Evolutionary conservation across 2,329 filamentous ascomycete genomes (phyloP).

Genomic region (Xylariaceae sp.): DNA sequence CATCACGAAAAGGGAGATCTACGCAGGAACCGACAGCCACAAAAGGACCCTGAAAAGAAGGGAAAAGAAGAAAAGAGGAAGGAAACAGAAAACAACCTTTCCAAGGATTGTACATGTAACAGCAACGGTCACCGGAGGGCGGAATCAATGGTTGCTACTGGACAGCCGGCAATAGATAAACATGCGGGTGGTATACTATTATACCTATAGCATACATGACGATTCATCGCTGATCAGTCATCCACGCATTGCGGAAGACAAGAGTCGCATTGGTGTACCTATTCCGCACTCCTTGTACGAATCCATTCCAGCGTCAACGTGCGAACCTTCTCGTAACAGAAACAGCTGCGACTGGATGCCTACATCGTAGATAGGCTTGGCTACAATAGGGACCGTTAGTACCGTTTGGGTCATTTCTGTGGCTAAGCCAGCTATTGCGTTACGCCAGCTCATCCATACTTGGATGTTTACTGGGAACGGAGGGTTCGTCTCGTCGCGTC

Average conservation of each 20-base stretch:
- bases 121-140: background rate
- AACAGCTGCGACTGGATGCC: too few species aligned
- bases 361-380: too few species aligned
- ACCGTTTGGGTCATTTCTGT: too few species aligned
- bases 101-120: too few species aligned
- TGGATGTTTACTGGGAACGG: too few species aligned
- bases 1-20: constrained; percentile 2
- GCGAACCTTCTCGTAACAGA: background rate
- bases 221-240: background rate
- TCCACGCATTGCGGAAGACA: background rate
- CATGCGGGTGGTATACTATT: background rate
- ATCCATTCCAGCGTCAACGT: background rate
- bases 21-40: constrained; percentile 9
- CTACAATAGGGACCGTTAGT: too few species aligned
- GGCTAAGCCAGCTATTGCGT: too few species aligned
- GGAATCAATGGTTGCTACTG: background rate
- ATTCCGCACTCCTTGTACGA: constrained; percentile 9
- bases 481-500: too few species aligned
- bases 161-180: background rate
- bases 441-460: too few species aligned
- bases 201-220: too few species aligned
- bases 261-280: background rate
- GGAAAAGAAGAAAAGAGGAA: too few species aligned
- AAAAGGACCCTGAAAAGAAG: constrained; percentile 4
- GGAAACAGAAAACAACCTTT: too few species aligned